These are phyloP conservation scores for Penicillium alfredii DNA, from an alignment of 495 filamentous ascomycete genomes.

Conservation along the genomic window DNA sequence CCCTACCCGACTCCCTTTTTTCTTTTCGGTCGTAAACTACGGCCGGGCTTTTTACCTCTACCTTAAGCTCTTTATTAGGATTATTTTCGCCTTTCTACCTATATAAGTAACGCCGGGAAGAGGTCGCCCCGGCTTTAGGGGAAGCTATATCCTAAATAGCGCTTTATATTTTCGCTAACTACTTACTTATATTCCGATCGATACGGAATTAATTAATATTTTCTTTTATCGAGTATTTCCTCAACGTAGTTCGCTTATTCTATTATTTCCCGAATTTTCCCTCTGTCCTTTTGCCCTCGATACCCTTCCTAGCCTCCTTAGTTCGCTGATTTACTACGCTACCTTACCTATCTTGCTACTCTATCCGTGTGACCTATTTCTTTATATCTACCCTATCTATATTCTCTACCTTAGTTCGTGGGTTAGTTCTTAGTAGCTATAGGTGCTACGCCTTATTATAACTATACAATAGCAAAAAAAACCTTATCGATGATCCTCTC, in stretches of 20 bases:
- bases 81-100: background rate
- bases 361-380: no score
- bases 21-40: background rate
- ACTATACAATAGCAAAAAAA: background rate
- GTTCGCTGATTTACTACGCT: background rate
- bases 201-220: background rate
- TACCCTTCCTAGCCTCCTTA: background rate
- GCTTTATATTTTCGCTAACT: no score
- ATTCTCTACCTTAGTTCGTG: no score
- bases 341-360: background rate
- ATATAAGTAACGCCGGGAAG: background rate
- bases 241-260: background rate
- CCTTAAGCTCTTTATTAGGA: background rate
- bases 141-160: background rate
- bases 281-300: background rate
- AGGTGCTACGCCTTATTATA: background rate
- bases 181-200: no score
- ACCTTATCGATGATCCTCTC: background rate
- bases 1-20: background rate
- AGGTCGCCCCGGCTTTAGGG: background rate
- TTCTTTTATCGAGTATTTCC: background rate
- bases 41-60: background rate
- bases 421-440: no score
- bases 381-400: no score
- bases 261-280: background rate